phyloP scores from a whole-genome alignment of 208 protist species.

The Novymonas esmeraldas region DNA sequence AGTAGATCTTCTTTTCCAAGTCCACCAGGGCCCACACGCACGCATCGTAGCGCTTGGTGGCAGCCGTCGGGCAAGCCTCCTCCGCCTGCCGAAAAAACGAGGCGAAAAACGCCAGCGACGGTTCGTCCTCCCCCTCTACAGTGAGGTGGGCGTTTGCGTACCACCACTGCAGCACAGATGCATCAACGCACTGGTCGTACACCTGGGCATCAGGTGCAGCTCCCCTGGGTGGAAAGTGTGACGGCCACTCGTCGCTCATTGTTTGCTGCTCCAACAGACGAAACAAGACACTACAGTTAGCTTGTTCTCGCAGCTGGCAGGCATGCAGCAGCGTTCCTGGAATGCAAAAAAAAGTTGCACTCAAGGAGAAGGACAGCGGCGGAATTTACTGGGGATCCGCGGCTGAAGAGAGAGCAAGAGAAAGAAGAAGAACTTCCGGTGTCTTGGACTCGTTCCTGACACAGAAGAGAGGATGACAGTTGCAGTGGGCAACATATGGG shows the following conservation, averaged over 20 bases:
- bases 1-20: constrained; percentile 41
- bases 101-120: constrained; percentile 48
- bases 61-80: constrained; percentile 13
- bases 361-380: no score
- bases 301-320: no score
- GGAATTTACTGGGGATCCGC: no score
- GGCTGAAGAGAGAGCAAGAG: no score
- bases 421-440: no score
- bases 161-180: constrained; percentile 54
- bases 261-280: not conserved
- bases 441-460: no score
- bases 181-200: constrained; percentile 28
- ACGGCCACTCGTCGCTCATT: constrained; percentile 10
- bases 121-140: constrained; percentile 18
- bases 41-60: constrained; percentile 35
- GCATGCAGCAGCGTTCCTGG: no score
- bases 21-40: constrained; percentile 69
- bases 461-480: not conserved
- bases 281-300: no score
- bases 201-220: constrained; percentile 17
- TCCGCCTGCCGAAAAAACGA: constrained; percentile 54
- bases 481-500: not conserved
- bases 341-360: no score
- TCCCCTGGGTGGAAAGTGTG: constrained; percentile 30
- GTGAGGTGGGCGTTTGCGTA: constrained; percentile 52